Percentiles rank a stretch among this genome's conserved stretches.
These are phyloP conservation scores for Colletotrichum spinosum DNA, from an alignment of 2,329 filamentous ascomycete species.

Conservation along the genomic window DNA sequence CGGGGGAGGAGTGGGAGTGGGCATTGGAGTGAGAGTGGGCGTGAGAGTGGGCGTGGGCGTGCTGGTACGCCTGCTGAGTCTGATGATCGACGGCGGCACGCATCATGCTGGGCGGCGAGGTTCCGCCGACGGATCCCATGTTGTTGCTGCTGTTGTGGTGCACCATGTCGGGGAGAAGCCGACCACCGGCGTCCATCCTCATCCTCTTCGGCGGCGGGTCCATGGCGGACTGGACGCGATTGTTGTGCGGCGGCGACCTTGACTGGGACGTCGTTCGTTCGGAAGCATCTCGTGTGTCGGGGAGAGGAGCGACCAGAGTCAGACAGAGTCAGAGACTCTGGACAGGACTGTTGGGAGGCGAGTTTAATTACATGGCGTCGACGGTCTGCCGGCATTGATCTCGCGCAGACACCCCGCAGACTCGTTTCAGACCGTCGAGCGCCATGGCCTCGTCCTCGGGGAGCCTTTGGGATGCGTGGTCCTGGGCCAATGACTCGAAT, in stretches of 20 bases:
- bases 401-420: constrained; percentile 19
- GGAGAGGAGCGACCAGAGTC: constrained; percentile 23
- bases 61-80: no score
- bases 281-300: constrained; percentile 30
- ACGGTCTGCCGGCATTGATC: constrained; percentile 29
- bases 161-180: constrained; percentile 35
- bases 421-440: constrained; percentile 28
- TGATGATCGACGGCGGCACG: constrained; percentile 20
- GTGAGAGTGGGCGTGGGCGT: no score
- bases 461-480: constrained; percentile 4
- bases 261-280: constrained; percentile 9
- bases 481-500: constrained; percentile 1
- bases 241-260: constrained; percentile 3
- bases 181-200: constrained; percentile 32
- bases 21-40: no score
- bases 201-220: constrained; percentile 36
- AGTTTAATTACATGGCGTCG: constrained; percentile 22
- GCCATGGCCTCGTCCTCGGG: constrained; percentile 20
- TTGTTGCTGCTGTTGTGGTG: not conserved
- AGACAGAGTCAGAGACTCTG: not conserved
- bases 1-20: not conserved
- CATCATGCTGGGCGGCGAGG: constrained; percentile 15
- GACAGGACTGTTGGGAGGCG: constrained; percentile 6
- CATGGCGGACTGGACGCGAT: constrained; percentile 3
- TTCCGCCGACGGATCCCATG: constrained; percentile 1